Percentiles rank a stretch among this genome's conserved stretches.
Conservation (phyloP, 805 yeast species). For the Candida tibetensis region DNA sequence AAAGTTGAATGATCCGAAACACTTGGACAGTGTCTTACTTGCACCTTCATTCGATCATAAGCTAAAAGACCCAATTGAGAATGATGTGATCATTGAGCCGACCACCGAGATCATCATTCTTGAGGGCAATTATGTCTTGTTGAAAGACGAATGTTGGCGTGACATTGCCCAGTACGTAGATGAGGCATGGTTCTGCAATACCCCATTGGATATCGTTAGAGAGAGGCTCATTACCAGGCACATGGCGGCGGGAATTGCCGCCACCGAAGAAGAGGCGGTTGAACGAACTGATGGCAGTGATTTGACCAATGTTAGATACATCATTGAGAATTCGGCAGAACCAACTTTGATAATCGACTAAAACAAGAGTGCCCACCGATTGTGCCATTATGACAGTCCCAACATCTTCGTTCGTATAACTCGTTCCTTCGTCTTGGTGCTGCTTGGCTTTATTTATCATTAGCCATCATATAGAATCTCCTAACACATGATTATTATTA, state of each 20-base stretch:
- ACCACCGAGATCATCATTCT: constrained; percentile 19
- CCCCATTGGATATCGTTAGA: constrained; percentile 13
- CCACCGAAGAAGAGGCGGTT: constrained; percentile 46
- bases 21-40: constrained; percentile 28
- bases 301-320: constrained; percentile 55
- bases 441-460: no score
- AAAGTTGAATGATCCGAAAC: constrained; percentile 3
- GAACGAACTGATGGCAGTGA: constrained; percentile 57
- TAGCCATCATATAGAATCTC: no score
- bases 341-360: constrained; percentile 7
- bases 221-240: constrained; percentile 22
- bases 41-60: constrained; percentile 29
- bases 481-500: no score
- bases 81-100: constrained; percentile 18
- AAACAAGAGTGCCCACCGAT: no score
- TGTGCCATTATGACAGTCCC: no score
- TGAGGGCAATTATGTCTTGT: constrained; percentile 27
- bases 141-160: constrained; percentile 21
- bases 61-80: constrained; percentile 23
- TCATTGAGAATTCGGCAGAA: constrained; percentile 10
- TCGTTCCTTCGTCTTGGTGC: no score
- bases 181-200: constrained; percentile 20
- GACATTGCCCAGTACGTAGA: constrained; percentile 16
- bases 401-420: no score
- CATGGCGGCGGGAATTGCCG: constrained; percentile 19